Evolutionary conservation across 2,329 filamentous ascomycete species (phyloP), one percentile per base, ranked within the genome.

Genomic region (Neopestalotiopsis sp.): DNA sequence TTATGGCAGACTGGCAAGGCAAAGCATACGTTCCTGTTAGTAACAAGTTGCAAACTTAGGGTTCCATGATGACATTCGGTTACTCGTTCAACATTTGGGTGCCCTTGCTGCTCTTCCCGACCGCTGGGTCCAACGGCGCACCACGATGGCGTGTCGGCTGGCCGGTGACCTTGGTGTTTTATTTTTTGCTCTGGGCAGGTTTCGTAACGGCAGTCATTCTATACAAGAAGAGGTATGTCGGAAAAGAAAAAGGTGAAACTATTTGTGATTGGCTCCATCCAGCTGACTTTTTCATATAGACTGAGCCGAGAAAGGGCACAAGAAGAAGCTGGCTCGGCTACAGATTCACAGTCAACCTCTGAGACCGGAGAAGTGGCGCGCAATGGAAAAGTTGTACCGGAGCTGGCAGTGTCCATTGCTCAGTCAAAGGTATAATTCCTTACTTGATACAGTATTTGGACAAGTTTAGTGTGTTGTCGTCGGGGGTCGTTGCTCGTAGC

Each of bases 121-220:
- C 81, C 0, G 80, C 80, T 0, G 81, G 81, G 1, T 74, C 77
- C 0, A 72, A 81, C 38, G 81, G 82, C 3, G 83, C 82, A 0
- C 84, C 85, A 0, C 76, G 81, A 42, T 87, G 85, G 85, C 81
- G 74, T 1, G 84, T 83, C 38, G 84, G 85, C 0, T 87, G 84
- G 78, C 83, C 84, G 0, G 80, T 85, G 5, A 80, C 83, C 2
- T 79, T 86, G 62, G 80, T 79, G 0, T 87, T 87, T 65, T 80
- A 82, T 45, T 75, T 83, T 58, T 73, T 85, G 3, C 76, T 84
- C 28, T 86, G 83, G 84, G 70, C 73, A 56, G 79, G 79, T 7
- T 84, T 84, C 68, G 69, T 82, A 14, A 70, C 77, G 5, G 79
- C 79, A 38, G 75, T 83, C 45, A 74, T 80, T 20, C 59, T 84